Base-by-base conservation (phyloP, 2,329 filamentous ascomycete species). In the Paraconiothyrium brasiliense region DNA sequence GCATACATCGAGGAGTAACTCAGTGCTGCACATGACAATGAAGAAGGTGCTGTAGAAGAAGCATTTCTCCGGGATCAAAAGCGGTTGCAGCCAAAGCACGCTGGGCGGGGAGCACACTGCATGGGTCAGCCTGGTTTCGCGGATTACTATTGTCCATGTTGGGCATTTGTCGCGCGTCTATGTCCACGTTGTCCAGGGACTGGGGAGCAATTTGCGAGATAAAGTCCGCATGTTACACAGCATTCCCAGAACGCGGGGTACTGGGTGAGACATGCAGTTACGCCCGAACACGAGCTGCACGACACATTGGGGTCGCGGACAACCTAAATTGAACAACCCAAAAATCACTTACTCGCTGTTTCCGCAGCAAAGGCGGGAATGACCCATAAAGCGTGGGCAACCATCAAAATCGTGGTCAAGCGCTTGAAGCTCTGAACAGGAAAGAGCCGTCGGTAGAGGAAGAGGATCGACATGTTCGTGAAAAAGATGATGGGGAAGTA, bases 401-500 rank as follows among this genome's bases (percentile, higher is more conserved):
- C n/a, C 39, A 57, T 47, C 37, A 57, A 11, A 16, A 57, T 49
- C 9, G 16, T 57, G 14, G 32, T 39, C 1, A 24, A n/a, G 16
- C 30, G 44, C 20, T 58, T 39, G 44, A 58, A 49, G 55, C 27
- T 49, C 16, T 48, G 43, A 13, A 58, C 43, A 16, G 55, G 55
- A 27, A 58, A 58, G 16, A 58, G 44, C 5, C 44, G 43, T 14
- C 44, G 55, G 47, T 58, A 58, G 4, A 58, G 34, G 24, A 58
- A 43, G 27, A 58, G 55, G n/a, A 58, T 50, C 30, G 55, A 58
- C 27, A 58, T 27, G 14, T 50, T 58, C 7, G 47, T 58, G 37
- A 49, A 58, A 32, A 58, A 47, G n/a, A 58, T 50, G 5, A 32
- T 5, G 11, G 55, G 55, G 30, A 41, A 47, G 32, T 58, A 58